These are phyloP conservation scores for Solanum sejunctum DNA, from an alignment of 257 asterid species.

Conservation along the genomic window DNA sequence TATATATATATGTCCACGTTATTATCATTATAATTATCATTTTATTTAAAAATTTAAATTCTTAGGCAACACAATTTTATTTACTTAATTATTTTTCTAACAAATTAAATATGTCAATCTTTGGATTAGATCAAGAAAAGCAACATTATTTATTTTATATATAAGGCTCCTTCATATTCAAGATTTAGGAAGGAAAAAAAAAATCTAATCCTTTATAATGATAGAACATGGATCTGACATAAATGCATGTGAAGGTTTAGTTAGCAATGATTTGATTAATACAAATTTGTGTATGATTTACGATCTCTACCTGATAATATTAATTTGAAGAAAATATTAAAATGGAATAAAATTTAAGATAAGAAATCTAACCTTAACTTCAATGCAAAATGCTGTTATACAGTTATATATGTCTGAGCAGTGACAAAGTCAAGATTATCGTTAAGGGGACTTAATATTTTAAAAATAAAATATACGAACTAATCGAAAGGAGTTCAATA, in stretches of 20 bases:
- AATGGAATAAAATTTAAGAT: background rate
- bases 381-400: background rate
- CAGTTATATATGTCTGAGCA: no score
- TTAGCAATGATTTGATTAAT: constrained; percentile 49
- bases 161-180: background rate
- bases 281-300: constrained; percentile 61
- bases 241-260: constrained; percentile 48
- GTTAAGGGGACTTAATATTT: no score
- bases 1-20: no score
- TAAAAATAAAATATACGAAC: no score
- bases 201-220: background rate
- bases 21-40: no score
- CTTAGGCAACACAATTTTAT: background rate
- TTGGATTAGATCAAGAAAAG: background rate
- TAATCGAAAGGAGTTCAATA: no score
- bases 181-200: background rate
- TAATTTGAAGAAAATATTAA: background rate
- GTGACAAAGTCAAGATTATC: no score
- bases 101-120: background rate
- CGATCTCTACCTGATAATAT: constrained; percentile 23
- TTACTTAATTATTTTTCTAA: background rate
- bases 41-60: no score
- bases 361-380: background rate
- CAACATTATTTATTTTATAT: background rate
- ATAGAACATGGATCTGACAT: background rate